Evolutionary conservation across 2,329 filamentous ascomycete genomes (phyloP).

Genomic region (Fusarium coicis): DNA sequence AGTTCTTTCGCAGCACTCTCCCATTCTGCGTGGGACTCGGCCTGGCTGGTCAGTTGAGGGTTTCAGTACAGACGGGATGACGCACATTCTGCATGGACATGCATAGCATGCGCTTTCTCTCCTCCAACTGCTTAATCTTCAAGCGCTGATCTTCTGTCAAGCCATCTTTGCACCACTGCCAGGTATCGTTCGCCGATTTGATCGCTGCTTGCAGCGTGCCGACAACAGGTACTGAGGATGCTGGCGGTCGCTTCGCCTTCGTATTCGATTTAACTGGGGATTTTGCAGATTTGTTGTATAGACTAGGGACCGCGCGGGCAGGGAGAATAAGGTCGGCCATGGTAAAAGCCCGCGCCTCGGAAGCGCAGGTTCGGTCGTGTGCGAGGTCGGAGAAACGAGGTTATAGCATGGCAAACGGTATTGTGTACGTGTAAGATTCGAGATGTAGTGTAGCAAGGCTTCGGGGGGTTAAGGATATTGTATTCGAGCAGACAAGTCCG

Average conservation of each 20-base stretch:
- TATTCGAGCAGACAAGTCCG: constrained; percentile 1
- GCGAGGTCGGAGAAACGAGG: not conserved
- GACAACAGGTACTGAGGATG: constrained; percentile 32
- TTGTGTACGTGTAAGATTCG: not conserved
- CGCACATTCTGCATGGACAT: constrained; percentile 73
- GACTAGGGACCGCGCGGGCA: constrained; percentile 34
- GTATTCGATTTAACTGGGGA: constrained; percentile 37
- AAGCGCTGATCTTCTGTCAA: constrained; percentile 62
- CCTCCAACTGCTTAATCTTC: constrained; percentile 59
- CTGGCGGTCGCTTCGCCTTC: constrained; percentile 37
- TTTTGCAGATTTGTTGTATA: constrained; percentile 35
- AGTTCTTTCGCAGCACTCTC: constrained; percentile 78
- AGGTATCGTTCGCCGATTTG: constrained; percentile 53
- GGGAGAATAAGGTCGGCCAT: constrained; percentile 47
- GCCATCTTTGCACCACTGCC: constrained; percentile 64
- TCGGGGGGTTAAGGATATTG: constrained; percentile 2
- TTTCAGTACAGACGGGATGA: constrained; percentile 13
- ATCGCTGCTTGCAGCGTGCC: constrained; percentile 48
- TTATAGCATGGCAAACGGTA: constrained; percentile 30
- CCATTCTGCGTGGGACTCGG: constrained; percentile 78
- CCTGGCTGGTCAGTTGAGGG: constrained; percentile 56
- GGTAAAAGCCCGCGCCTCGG: constrained; percentile 4
- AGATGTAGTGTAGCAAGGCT: not conserved
- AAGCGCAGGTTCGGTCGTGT: constrained; percentile 27
- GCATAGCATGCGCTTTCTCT: constrained; percentile 71